Evolutionary conservation across 257 asterid species (phyloP).

Genomic region (Ilex aquifolium): DNA sequence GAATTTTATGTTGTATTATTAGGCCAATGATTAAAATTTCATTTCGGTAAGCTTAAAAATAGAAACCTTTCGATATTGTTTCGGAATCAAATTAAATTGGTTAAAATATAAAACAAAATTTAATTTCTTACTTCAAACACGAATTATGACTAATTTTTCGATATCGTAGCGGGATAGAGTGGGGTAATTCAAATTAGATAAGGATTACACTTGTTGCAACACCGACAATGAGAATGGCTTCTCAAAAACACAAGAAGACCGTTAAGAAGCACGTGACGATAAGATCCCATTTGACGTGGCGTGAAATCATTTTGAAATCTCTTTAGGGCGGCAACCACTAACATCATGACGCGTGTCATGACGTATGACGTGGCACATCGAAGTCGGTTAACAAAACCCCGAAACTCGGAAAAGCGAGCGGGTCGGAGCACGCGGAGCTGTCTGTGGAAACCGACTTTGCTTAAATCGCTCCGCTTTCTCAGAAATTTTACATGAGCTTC

Average conservation of each 20-base stretch:
- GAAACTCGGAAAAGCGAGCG: neutral
- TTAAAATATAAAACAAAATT: no score
- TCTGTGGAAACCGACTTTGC: neutral
- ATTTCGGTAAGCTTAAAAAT: no score
- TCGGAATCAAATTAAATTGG: no score
- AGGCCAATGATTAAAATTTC: no score
- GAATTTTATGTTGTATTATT: no score
- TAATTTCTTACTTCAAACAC: no score
- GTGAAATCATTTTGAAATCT: slow-evolving; percentile 10
- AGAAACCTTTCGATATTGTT: no score
- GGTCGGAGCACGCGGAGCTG: slow-evolving; percentile 9
- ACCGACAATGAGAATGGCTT: neutral
- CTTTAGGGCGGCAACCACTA: slow-evolving; percentile 6
- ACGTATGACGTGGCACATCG: slow-evolving; percentile 1
- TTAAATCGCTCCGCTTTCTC: neutral
- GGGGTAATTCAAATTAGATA: no score
- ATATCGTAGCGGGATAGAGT: no score
- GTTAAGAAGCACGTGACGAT: slow-evolving; percentile 21
- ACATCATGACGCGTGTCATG: neutral
- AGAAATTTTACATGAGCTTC: neutral
- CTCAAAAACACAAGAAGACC: neutral
- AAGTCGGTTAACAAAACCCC: slow-evolving; percentile 1
- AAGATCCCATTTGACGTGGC: slow-evolving; percentile 18
- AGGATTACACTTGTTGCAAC: no score
- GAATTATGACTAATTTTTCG: no score